These are phyloP conservation scores for Pleodorina starrii DNA, from an alignment of 139 green algal species.

Conservation along the genomic window DNA sequence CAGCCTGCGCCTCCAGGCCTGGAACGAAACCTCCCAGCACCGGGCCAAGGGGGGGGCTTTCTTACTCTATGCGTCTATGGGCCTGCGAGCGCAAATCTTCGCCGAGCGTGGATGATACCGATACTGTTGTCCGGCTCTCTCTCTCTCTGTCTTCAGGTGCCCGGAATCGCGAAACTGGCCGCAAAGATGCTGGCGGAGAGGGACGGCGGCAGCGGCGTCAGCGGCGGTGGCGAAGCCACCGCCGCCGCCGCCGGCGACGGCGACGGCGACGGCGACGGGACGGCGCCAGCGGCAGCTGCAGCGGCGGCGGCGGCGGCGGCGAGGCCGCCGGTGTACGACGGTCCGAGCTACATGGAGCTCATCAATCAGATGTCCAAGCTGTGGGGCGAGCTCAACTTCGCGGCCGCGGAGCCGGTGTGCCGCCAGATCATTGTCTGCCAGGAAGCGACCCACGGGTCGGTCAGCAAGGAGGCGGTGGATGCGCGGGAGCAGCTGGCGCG, in stretches of 20 bases:
- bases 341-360: constrained; percentile 17
- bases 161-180: neutral
- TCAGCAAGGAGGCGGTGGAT: constrained; percentile 19
- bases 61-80: too few relatives aligned
- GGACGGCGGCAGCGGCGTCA: neutral
- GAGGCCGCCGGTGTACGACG: neutral
- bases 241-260: neutral
- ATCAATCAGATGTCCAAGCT: neutral
- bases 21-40: too few relatives aligned
- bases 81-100: too few relatives aligned
- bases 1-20: too few relatives aligned
- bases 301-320: neutral
- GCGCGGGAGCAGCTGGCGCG: neutral
- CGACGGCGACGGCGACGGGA: neutral
- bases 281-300: neutral
- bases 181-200: constrained; percentile 1
- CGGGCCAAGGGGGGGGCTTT: too few relatives aligned
- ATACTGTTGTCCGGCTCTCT: too few relatives aligned
- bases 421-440: constrained; percentile 9
- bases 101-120: too few relatives aligned
- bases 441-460: neutral
- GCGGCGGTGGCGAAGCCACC: neutral
- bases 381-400: constrained; percentile 11
- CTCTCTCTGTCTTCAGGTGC: neutral
- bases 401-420: neutral